Base-by-base conservation (phyloP, 352 stramenopile species). In the Globisporangium polare region DNA sequence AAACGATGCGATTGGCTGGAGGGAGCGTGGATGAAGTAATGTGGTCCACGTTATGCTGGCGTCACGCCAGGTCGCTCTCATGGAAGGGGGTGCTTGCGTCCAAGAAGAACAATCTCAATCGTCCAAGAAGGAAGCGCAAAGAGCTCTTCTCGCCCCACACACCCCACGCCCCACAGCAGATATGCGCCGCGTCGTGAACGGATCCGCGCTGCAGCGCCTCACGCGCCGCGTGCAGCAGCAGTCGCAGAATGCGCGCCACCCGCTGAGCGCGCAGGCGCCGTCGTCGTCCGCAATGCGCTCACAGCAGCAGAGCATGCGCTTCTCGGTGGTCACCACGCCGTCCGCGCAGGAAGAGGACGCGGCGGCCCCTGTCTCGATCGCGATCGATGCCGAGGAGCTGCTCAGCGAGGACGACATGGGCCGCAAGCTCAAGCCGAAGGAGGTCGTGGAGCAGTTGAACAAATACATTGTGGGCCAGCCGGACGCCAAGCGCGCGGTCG, bases 391-490 rank as follows among this genome's bases (percentile, higher is more conserved):
- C 4, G 58, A 66, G 4, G 65, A 73, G 6, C 52, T 71, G 15
- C 35, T 62, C 13, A 60, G 31, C 1, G 69, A 63, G 2, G 71
- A 82, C 53, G 84, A 92, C 9, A 88, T 93, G 24, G 84, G 84
- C 17, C 84, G 84, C 63, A 90, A 94, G 63, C 75, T 97, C 50
- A 97, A 95, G 72, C 94, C 94, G 10, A 78, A 83, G 13, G 89
- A 99, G 65, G 94, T 99, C 42, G 96, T 99, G 22, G 76, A 88
- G 47, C 83, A 97, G 74, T 80, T 99, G 27, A 94, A 99, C 80
- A 97, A 97, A 73, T 97, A 99, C 75, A 99, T 99, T 72, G 95
- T 99, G 18, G 96, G 97, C 13, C 97, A 99, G 76, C 67, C 79
- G 3, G 96, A 98, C 65, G 97, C 97, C 59, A 99, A 99, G 76